Conservation (phyloP, 2,329 filamentous ascomycete species). For the Aspergillus alliaceus region DNA sequence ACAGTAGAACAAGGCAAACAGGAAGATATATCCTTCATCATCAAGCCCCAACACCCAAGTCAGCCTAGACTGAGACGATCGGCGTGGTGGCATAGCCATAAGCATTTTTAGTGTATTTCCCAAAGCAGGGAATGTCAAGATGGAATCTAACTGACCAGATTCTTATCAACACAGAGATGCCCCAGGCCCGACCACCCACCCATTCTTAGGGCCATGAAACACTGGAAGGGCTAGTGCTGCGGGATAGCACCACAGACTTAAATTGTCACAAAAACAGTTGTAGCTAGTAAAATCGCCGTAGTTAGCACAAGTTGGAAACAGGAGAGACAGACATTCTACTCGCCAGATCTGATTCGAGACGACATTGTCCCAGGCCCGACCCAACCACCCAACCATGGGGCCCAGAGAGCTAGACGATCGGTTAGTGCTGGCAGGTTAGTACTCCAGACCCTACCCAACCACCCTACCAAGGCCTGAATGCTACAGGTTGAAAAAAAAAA, state of each 20-base stretch:
- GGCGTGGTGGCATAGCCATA: background rate
- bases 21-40: background rate
- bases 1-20: too few relatives aligned
- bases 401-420: background rate
- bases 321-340: too few relatives aligned
- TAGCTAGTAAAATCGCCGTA: too few relatives aligned
- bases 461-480: background rate
- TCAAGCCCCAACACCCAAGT: background rate
- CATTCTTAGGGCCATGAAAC: background rate
- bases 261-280: too few relatives aligned
- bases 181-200: conserved; percentile 13
- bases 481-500: too few relatives aligned
- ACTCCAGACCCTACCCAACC: background rate
- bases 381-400: conserved; percentile 7
- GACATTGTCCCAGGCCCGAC: conserved; percentile 13
- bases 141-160: background rate
- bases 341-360: too few relatives aligned
- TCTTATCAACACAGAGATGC: background rate
- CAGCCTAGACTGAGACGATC: background rate
- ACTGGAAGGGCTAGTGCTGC: background rate
- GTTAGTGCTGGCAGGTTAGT: background rate
- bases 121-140: background rate
- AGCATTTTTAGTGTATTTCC: background rate
- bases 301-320: too few relatives aligned
- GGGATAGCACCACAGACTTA: background rate